Base-by-base conservation (phyloP, 768 basidiomycete genomes). In the Rhizopogon roseolus region DNA sequence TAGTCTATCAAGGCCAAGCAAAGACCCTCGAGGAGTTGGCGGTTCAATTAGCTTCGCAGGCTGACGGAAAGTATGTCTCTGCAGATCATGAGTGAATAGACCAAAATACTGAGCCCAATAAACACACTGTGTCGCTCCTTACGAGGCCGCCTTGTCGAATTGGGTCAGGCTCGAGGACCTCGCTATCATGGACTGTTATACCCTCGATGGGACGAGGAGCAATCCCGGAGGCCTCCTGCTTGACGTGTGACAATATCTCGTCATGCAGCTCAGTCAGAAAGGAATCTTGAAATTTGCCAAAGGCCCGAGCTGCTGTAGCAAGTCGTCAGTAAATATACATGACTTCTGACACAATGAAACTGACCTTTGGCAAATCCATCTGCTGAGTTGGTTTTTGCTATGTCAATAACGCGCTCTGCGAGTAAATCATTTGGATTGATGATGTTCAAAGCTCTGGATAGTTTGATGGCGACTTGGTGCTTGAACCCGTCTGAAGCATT, bases 1-100 rank as follows among this genome's bases (percentile, higher is more conserved):
- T 2, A 98, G 77, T 25, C 80, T 80, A 65, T 99, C 95, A 6
- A 98, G 76, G 4, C 96, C 95, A 1, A 98, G 81, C 4, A 91
- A 62, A 5, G 95, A 97, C 0, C 81, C 71, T 44, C 90, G 77
- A 1, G 90, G 89, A 13, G 89, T 89, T 10, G 86, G 84, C 3
- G 89, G 88, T 61, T 88, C 86, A 6, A 88, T 68, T 8, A 85
- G 81, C 62, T 79, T 85, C 5, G 81, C 81, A 2, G 91, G 92
- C 63, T 83, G 75, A 49, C 83, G 79, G 71, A 97, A 98, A 0
- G 85, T 84, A 62, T 96, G 92, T 68, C 76, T 78, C 91, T 93
- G 60, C 22, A 45, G 5, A 34, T 40, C 22, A 40, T 61, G 41
- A 62, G 53, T 41, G 49, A 36, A 49, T 6, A n/a, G 8, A 13